phyloP scores from a whole-genome alignment of 306 rosid genomes.

The Quercus cerris region DNA sequence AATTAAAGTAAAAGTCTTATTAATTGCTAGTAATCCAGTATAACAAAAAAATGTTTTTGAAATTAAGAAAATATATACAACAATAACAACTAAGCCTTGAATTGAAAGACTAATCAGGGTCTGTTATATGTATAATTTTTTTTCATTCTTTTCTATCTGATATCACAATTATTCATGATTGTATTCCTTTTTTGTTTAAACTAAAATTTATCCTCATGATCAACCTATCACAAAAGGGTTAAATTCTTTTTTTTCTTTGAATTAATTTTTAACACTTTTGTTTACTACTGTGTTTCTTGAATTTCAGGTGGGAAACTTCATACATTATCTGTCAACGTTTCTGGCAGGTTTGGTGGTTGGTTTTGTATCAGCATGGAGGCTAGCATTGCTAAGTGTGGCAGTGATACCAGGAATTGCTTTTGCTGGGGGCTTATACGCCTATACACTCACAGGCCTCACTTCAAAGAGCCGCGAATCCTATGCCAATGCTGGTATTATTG shows the following conservation, averaged over 20 bases:
- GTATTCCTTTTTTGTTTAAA: not conserved
- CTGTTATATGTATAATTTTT: too few relatives aligned
- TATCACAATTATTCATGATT: not conserved
- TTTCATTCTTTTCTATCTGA: too few relatives aligned
- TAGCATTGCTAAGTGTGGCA: slow-evolving; percentile 92
- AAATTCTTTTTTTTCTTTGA: not conserved
- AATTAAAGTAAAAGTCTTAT: not conserved
- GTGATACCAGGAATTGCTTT: slow-evolving; percentile 98
- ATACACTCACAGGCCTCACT: slow-evolving; percentile 93
- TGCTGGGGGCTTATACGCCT: slow-evolving; percentile 96
- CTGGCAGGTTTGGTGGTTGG: slow-evolving; percentile 98
- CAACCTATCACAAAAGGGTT: too few relatives aligned
- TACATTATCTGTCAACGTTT: slow-evolving; percentile 95
- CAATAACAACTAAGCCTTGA: too few relatives aligned
- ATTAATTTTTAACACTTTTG: not conserved
- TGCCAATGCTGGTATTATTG: slow-evolving; percentile 92
- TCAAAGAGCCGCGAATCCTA: slow-evolving; percentile 95
- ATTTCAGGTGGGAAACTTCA: slow-evolving; percentile 90
- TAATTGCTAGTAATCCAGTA: not conserved
- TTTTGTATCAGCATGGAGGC: slow-evolving; percentile 95
- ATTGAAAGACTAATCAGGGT: too few relatives aligned
- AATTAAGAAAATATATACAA: too few relatives aligned
- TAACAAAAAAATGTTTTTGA: not conserved
- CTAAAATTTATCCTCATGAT: too few relatives aligned
- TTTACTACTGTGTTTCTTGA: not conserved